Evolutionary conservation across 345 rosid species (phyloP).

Genomic region (Arabis alpina): DNA sequence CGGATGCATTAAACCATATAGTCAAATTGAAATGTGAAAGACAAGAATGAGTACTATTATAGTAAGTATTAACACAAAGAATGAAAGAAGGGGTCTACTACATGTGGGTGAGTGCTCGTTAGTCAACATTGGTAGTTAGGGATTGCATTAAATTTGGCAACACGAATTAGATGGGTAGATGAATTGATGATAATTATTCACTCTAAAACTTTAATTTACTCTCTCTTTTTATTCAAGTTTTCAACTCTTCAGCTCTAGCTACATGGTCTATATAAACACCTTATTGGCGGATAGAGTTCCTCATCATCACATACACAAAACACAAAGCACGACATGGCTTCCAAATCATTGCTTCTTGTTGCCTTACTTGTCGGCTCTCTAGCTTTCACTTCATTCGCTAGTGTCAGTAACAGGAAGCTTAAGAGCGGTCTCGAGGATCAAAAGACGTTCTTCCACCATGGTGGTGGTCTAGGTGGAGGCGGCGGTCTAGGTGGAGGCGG

Average conservation of each 20-base stretch:
- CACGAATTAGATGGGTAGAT: constrained; percentile 44
- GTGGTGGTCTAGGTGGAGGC: constrained; percentile 29
- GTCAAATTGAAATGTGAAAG: constrained; percentile 20
- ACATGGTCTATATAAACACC: constrained; percentile 39
- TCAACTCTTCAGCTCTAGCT: constrained; percentile 4
- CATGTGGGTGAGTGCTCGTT: constrained; percentile 40
- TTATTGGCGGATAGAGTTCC: constrained; percentile 24
- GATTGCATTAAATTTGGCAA: constrained; percentile 41
- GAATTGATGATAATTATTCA: constrained; percentile 35
- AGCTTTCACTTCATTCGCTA: constrained; percentile 43
- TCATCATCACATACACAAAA: constrained; percentile 38
- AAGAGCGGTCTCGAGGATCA: constrained; percentile 41
- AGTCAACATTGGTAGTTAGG: constrained; percentile 41
- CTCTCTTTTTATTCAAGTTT: background rate
- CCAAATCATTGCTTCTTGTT: constrained; percentile 42
- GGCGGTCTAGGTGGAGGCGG: constrained; percentile 47
- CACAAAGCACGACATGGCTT: constrained; percentile 38
- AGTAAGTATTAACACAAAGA: constrained; percentile 18
- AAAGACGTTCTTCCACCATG: constrained; percentile 37
- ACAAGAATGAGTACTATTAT: constrained; percentile 26
- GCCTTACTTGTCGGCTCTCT: constrained; percentile 44
- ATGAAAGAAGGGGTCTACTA: constrained; percentile 38
- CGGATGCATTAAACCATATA: background rate
- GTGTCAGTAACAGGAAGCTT: constrained; percentile 41
- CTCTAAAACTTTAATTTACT: background rate